Base-by-base conservation (phyloP, 768 basidiomycete species). In the Multifurca ochricompacta region DNA sequence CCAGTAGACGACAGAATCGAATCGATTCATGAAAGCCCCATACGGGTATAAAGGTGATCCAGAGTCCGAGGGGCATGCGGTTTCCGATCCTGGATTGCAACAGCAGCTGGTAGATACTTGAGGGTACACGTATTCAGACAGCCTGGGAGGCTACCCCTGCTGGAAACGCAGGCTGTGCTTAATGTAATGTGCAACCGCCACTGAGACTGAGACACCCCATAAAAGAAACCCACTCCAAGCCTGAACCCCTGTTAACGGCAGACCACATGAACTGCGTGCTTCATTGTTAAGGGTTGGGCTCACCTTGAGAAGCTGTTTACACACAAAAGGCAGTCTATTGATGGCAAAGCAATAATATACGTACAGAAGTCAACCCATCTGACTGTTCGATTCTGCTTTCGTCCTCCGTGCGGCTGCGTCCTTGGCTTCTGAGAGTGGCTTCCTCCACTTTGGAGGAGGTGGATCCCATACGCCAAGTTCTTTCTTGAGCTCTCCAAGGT, bases 391-490 rank as follows among this genome's bases (percentile, higher is more conserved):
- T 35, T 45, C 53, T 28, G 35, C 30, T 25, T 25, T 40, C 28
- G 41, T 44, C 48, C 35, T 54, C 46, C 51, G 45, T 35, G 54
- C 74, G 42, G 73, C 71, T 7, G 79, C 77, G 35, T 71, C 72
- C 63, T 78, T 79, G 18, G 81, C 81, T 66, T 87, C 83, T 41
- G 71, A 75, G 35, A 87, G 69, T 32, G 81, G 79, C 61, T 77
- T 79, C 54, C 82, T 77, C 80, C 87, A 89, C 59, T 73, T 74
- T 46, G 83, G 80, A 53, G 79, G 72, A 9, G 93, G 91, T 11
- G 91, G 85, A 61, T 90, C 84, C 80, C 81, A 83, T 14, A 95
- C 77, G 8, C 93, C 89, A 19, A 96, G 73, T 65, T 96, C 91
- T 58, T 71, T 76, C 71, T 91, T 85, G 71, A 99, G 75, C 45